A percentile compares a stretch with the other conserved stretches of the same genome.
Evolutionary conservation across 2,329 filamentous ascomycete species (phyloP).

Genomic region (Pseudogymnoascus sp.): DNA sequence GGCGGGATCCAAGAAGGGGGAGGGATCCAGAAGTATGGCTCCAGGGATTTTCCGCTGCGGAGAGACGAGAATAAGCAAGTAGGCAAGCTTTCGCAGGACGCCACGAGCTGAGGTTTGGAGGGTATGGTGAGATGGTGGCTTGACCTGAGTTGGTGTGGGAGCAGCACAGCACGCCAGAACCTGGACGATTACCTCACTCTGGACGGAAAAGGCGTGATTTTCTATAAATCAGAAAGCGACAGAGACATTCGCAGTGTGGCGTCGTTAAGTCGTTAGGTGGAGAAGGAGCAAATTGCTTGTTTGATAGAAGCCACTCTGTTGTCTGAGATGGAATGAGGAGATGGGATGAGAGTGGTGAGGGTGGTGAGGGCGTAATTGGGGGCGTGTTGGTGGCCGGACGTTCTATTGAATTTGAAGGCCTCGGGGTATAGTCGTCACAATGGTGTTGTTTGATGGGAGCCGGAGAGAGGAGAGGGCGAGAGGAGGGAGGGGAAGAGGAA

Average conservation of each 20-base stretch:
- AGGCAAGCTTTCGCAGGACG: conserved; percentile 3
- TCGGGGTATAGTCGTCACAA: background rate
- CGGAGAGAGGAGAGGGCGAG: background rate
- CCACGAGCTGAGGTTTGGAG: background rate
- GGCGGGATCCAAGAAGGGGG: background rate
- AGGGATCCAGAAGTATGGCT: background rate
- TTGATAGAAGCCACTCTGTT: conserved; percentile 1
- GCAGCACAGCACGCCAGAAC: background rate
- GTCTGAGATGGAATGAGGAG: background rate
- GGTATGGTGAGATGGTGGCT: background rate
- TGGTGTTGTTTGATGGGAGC: background rate
- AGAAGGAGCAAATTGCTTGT: conserved; percentile 1
- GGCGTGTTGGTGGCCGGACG: background rate
- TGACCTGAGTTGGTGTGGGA: background rate
- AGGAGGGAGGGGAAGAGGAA: background rate
- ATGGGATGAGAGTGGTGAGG: background rate
- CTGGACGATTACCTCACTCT: background rate
- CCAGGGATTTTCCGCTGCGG: background rate
- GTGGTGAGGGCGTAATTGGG: background rate
- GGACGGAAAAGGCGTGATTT: conserved; percentile 7
- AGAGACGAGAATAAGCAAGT: conserved; percentile 1
- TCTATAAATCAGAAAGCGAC: conserved; percentile 5
- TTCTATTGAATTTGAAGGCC: background rate
- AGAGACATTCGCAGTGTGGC: conserved; percentile 5
- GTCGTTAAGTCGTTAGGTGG: conserved; percentile 7